Evolutionary conservation across 1,139 yeast genomes (phyloP), one percentile per base, ranked within the genome.

Genomic region (Maudiozyma humilis): DNA sequence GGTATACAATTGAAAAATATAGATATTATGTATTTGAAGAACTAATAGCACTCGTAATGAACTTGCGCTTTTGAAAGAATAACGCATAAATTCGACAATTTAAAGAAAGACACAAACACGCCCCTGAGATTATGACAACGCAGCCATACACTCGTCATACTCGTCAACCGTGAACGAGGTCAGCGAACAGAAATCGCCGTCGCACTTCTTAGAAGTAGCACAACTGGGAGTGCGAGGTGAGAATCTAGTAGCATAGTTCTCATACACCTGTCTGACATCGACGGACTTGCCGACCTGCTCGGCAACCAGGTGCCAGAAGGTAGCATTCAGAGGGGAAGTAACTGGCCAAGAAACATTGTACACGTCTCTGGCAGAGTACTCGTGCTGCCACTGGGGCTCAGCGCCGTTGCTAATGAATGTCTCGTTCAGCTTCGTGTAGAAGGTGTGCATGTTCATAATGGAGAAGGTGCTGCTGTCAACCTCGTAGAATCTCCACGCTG

Each of bases 401-500:
- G 23, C 30, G 14, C 38, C 38, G n/a, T 35, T 23, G 27, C 23
- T 35, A 3, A 15, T 5, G 23, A 13, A 20, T 16, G 38, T 35
- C 8, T 19, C 38, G 15, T 35, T 35, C 30, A 35, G 17, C 15
- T 25, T 25, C 6, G 29, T 17, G 27, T 35, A 35, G 31, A 35
- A 35, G 14, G 38, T 35, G 30, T 23, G 38, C 30, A 35, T 23
- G 30, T 35, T 16, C 38, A 35, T 35, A 13, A 35, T 18, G 8
- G 38, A 35, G 25, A 35, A 35, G n/a, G 38, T 35, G 15, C 16
- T 35, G 14, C 16, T 23, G 27, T 23, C 38, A 13, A 35, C 38
- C 30, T 35, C 38, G 27, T 35, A 35, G 17, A 20, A 35, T 35
- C 38, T 23, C 38, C 38, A 35, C 6, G 38, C 38, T 18, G 38